Evolutionary conservation across 805 yeast species (phyloP).

Genomic region (Candida succiphila): DNA sequence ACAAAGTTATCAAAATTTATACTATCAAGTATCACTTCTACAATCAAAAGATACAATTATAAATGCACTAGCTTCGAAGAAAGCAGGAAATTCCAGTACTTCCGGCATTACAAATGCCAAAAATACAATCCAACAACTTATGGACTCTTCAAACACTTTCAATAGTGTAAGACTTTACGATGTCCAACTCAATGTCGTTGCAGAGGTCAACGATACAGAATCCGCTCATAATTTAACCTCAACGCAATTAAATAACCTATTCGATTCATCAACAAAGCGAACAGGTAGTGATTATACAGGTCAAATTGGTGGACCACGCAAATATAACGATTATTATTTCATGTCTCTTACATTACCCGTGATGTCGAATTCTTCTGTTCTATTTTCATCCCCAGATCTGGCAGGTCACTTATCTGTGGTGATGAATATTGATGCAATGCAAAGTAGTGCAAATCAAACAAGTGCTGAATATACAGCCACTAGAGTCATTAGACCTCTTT

Average conservation of each 20-base stretch:
- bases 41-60: constrained; percentile 53
- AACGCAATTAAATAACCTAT: constrained; percentile 31
- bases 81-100: constrained; percentile 62
- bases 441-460: constrained; percentile 28
- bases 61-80: constrained; percentile 46
- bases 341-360: constrained; percentile 76
- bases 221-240: constrained; percentile 18
- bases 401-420: constrained; percentile 65
- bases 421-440: constrained; percentile 34
- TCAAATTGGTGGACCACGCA: constrained; percentile 52
- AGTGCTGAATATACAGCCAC: constrained; percentile 25
- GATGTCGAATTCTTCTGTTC: constrained; percentile 61
- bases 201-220: constrained; percentile 27
- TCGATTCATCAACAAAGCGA: constrained; percentile 6
- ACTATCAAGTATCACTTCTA: constrained; percentile 61
- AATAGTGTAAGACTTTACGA: constrained; percentile 63
- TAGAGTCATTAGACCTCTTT: constrained; percentile 14
- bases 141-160: constrained; percentile 54
- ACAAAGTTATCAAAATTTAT: constrained; percentile 53
- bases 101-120: constrained; percentile 36
- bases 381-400: constrained; percentile 44
- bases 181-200: constrained; percentile 38
- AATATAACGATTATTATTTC: constrained; percentile 36
- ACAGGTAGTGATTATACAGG: not conserved
- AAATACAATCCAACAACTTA: constrained; percentile 45